phyloP scores from a whole-genome alignment of 78 protist genomes.

The Chrysochromulina tobinii region DNA sequence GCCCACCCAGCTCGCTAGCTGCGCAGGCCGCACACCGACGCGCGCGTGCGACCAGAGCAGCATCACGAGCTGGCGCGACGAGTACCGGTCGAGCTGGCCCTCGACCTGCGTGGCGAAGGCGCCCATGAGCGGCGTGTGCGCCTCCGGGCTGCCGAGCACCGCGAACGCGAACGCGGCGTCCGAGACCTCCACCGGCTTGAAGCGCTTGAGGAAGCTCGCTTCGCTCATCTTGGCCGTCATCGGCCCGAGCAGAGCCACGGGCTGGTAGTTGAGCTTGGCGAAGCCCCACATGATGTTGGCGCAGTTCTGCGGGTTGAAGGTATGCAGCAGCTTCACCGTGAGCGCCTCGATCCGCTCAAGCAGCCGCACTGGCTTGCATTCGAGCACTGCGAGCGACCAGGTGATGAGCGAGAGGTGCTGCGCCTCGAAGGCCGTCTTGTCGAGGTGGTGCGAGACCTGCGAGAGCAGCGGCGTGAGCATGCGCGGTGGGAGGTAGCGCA shows the following conservation, averaged over 20 bases:
- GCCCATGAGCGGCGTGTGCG: neutral
- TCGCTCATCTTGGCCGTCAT: no score
- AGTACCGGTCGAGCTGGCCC: neutral
- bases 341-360: neutral
- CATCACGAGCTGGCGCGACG: conserved; percentile 1
- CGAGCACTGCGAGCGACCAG: neutral
- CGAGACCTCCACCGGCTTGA: neutral
- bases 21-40: no score
- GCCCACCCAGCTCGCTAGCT: no score
- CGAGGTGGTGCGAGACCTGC: neutral
- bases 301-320: neutral
- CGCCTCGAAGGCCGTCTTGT: neutral
- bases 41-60: neutral
- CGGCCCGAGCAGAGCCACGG: no score
- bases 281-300: conserved; percentile 9
- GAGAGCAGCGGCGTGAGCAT: neutral
- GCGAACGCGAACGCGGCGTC: neutral
- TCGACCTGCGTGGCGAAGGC: neutral
- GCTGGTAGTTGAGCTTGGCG: neutral
- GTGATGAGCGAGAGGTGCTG: neutral
- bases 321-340: neutral
- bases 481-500: neutral
- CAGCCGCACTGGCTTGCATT: neutral
- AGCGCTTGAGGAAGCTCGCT: neutral
- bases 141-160: neutral